These are phyloP conservation scores for Alternaria consortialis DNA, from an alignment of 2,329 filamentous ascomycete genomes.

Conservation along the genomic window DNA sequence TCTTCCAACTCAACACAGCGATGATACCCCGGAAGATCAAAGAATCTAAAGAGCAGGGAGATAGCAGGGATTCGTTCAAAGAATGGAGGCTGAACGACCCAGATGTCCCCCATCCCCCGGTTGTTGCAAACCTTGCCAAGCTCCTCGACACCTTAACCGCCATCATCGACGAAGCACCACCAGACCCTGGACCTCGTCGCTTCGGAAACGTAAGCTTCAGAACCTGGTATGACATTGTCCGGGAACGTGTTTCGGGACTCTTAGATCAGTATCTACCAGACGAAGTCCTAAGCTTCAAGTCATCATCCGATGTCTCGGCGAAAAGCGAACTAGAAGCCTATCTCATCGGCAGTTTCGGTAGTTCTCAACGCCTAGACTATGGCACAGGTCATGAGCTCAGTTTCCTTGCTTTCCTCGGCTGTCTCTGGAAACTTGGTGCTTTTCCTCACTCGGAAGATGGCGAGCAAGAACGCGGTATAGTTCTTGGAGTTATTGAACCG, in stretches of 20 bases:
- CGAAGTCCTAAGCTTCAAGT: conserved; percentile 54
- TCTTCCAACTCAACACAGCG: conserved; percentile 88
- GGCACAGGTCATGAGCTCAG: conserved; percentile 96
- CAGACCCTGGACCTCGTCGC: conserved; percentile 82
- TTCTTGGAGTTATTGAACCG: conserved; percentile 83
- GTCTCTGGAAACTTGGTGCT: conserved; percentile 87
- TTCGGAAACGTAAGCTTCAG: conserved; percentile 95
- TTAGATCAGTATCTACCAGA: conserved; percentile 66
- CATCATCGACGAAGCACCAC: conserved; percentile 80
- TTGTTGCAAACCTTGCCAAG: conserved; percentile 70
- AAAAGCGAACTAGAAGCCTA: conserved; percentile 78
- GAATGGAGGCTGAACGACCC: conserved; percentile 61
- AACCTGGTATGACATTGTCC: conserved; percentile 78
- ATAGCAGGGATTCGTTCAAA: conserved; percentile 54
- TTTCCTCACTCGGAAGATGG: conserved; percentile 69
- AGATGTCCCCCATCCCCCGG: conserved; percentile 60
- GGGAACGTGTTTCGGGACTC: conserved; percentile 65
- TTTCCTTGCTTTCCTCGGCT: conserved; percentile 89
- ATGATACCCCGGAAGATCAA: conserved; percentile 74
- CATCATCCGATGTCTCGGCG: conserved; percentile 53
- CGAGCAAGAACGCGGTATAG: conserved; percentile 78
- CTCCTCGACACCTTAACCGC: conserved; percentile 71
- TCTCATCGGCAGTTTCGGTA: conserved; percentile 86
- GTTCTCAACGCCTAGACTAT: conserved; percentile 88
- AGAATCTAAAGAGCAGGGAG: conserved; percentile 39